Percentiles rank a stretch among this genome's conserved stretches.
These are phyloP conservation scores for Xylaria sp. DNA, from an alignment of 2,329 filamentous ascomycete species.

Conservation along the genomic window DNA sequence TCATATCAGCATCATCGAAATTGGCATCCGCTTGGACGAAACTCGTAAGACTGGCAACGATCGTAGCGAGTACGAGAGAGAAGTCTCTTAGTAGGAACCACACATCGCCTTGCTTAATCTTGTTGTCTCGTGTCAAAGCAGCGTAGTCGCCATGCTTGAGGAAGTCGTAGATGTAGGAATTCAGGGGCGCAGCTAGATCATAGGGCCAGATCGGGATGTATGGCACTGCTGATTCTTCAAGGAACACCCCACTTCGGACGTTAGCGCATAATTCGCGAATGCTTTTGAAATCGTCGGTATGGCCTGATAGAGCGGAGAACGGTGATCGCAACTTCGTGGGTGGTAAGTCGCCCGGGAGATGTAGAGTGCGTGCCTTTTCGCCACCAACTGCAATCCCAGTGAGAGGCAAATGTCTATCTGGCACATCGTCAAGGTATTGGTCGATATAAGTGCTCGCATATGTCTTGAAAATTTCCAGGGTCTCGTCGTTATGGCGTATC, in stretches of 20 bases:
- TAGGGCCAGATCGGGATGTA: conserved; percentile 66
- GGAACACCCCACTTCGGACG: conserved; percentile 70
- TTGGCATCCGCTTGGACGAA: conserved; percentile 58
- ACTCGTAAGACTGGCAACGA: conserved; percentile 67
- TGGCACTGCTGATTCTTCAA: conserved; percentile 76
- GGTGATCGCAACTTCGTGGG: conserved; percentile 60
- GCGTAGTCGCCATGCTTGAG: conserved; percentile 72
- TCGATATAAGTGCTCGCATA: conserved; percentile 74
- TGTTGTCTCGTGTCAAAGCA: conserved; percentile 67
- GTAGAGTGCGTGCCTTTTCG: conserved; percentile 5
- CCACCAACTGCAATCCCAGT: conserved; percentile 43
- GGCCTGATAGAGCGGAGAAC: conserved; percentile 74
- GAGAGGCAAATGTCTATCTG: conserved; percentile 64
- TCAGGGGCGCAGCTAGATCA: conserved; percentile 58
- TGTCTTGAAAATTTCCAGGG: conserved; percentile 66
- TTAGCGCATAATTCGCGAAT: conserved; percentile 72
- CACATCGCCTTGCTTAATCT: conserved; percentile 68
- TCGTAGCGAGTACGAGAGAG: conserved; percentile 67
- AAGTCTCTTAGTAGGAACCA: conserved; percentile 74
- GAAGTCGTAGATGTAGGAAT: conserved; percentile 77
- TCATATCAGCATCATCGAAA: conserved; percentile 50
- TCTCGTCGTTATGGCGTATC: conserved; percentile 66
- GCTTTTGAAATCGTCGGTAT: conserved; percentile 65
- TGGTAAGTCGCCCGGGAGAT: conserved; percentile 16
- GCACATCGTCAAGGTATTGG: conserved; percentile 59